Conservation (phyloP, 2,329 filamentous ascomycete species). For the Cytospora piceae region DNA sequence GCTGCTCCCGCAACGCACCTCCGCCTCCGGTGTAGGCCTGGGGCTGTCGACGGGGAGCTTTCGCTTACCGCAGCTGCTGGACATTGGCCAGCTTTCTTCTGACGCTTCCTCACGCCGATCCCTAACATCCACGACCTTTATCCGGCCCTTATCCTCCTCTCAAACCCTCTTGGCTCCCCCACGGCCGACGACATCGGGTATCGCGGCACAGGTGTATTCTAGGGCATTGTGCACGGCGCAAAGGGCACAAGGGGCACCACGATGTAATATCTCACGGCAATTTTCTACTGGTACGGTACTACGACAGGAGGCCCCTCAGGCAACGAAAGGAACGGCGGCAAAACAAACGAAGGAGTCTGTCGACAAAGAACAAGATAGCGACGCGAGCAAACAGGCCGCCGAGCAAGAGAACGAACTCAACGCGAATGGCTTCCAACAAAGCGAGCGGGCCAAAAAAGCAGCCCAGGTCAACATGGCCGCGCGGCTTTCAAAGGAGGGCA, state of each 20-base stretch:
- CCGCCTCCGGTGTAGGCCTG: constrained; percentile 36
- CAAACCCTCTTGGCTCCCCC: constrained; percentile 4
- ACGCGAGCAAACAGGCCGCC: constrained; percentile 35
- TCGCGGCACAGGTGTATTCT: constrained; percentile 16
- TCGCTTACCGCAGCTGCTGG: constrained; percentile 30
- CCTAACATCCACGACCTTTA: neutral
- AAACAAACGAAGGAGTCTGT: constrained; percentile 21
- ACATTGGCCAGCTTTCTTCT: neutral
- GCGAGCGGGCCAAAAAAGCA: constrained; percentile 80
- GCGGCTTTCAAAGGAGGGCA: constrained; percentile 82
- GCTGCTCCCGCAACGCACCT: constrained; percentile 52
- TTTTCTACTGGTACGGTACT: constrained; percentile 35
- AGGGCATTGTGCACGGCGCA: constrained; percentile 25
- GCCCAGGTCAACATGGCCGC: constrained; percentile 89
- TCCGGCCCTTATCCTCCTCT: constrained; percentile 15
- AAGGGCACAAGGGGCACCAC: constrained; percentile 30
- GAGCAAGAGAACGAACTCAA: constrained; percentile 39
- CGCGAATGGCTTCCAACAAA: constrained; percentile 58
- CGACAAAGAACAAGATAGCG: constrained; percentile 26
- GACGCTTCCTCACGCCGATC: neutral
- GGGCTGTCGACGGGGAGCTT: constrained; percentile 7
- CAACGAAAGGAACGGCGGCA: constrained; percentile 7
- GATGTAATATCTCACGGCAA: constrained; percentile 31
- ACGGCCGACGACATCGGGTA: constrained; percentile 7
- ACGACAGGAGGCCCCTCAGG: constrained; percentile 31